Percentiles rank a stretch among this genome's conserved stretches.
These are phyloP conservation scores for Chlamydomonas applanata DNA, from an alignment of 139 green algal species.

Conservation along the genomic window DNA sequence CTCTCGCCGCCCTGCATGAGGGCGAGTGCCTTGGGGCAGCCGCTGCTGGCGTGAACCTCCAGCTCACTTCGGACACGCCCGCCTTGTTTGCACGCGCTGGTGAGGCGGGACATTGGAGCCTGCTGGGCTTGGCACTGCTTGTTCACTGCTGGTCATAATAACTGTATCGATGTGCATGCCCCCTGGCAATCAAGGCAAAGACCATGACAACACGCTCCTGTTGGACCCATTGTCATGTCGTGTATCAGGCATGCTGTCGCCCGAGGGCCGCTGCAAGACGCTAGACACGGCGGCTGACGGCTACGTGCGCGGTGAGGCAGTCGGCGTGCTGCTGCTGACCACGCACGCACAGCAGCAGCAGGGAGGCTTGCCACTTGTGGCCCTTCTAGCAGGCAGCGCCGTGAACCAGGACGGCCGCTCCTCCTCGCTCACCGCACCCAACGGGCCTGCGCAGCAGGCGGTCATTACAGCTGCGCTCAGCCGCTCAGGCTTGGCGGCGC, in stretches of 20 bases:
- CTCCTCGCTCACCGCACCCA: slow-evolving; percentile 82
- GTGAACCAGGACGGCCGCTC: slow-evolving; percentile 91
- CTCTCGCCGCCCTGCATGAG: slow-evolving; percentile 29
- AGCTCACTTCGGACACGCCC: slow-evolving; percentile 52
- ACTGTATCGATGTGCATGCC: neutral
- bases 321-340: slow-evolving; percentile 32
- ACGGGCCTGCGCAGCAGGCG: slow-evolving; percentile 82
- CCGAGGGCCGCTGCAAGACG: slow-evolving; percentile 85
- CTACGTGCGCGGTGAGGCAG: slow-evolving; percentile 72
- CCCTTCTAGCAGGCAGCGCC: slow-evolving; percentile 57
- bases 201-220: no score
- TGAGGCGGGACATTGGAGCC: neutral
- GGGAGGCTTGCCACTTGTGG: slow-evolving; percentile 23
- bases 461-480: slow-evolving; percentile 63
- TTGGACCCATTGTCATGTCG: no score
- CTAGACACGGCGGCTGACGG: slow-evolving; percentile 79
- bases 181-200: neutral
- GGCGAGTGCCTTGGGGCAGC: slow-evolving; percentile 33
- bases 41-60: slow-evolving; percentile 51
- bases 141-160: neutral
- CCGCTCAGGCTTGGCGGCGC: slow-evolving; percentile 10
- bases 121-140: neutral
- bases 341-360: slow-evolving; percentile 2
- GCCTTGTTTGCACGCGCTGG: slow-evolving; percentile 57
- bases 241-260: slow-evolving; percentile 60